Evolutionary conservation across 371 early-diverging fungal species (phyloP).

Genomic region (Rhizopus microsporus): DNA sequence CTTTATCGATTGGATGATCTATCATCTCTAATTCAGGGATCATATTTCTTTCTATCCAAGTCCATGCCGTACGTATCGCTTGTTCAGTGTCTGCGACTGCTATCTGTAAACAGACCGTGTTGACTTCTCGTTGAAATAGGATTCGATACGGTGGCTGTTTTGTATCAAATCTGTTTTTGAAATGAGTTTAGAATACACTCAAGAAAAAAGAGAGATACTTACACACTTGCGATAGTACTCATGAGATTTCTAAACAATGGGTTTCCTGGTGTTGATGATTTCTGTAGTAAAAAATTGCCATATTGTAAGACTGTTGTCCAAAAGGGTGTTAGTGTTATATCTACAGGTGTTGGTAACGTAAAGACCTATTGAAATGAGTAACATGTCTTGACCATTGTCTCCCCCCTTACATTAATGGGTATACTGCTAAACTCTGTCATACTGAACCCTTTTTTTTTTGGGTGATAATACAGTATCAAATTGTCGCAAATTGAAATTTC

Average conservation of each 20-base stretch:
- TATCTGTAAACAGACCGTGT: conserved; percentile 55
- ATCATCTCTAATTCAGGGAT: conserved; percentile 72
- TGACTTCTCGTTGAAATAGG: conserved; percentile 67
- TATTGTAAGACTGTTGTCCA: conserved; percentile 61
- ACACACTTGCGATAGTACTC: conserved; percentile 80
- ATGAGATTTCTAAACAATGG: conserved; percentile 54
- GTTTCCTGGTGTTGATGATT: conserved; percentile 54
- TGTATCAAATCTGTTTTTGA: conserved; percentile 73
- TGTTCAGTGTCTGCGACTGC: conserved; percentile 79
- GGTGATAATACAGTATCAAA: too few relatives aligned
- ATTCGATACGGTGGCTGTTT: conserved; percentile 93
- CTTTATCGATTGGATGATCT: conserved; percentile 79
- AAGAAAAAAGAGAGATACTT: conserved; percentile 13
- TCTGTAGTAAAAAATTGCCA: conserved; percentile 70
- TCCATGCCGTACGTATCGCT: conserved; percentile 85
- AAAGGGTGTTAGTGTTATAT: conserved; percentile 41
- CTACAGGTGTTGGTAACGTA: conserved; percentile 34
- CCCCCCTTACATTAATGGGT: not conserved
- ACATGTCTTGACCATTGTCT: not conserved
- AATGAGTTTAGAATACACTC: not conserved
- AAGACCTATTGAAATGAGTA: conserved; percentile 23
- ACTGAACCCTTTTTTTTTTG: not conserved
- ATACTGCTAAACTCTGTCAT: conserved; percentile 6
- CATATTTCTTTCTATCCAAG: conserved; percentile 87
- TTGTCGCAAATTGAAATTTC: too few relatives aligned